Percentiles rank a stretch among this genome's conserved stretches.
These are phyloP conservation scores for Magnusiomyces clavatus DNA, from an alignment of 1,139 yeast genomes.

Conservation along the genomic window DNA sequence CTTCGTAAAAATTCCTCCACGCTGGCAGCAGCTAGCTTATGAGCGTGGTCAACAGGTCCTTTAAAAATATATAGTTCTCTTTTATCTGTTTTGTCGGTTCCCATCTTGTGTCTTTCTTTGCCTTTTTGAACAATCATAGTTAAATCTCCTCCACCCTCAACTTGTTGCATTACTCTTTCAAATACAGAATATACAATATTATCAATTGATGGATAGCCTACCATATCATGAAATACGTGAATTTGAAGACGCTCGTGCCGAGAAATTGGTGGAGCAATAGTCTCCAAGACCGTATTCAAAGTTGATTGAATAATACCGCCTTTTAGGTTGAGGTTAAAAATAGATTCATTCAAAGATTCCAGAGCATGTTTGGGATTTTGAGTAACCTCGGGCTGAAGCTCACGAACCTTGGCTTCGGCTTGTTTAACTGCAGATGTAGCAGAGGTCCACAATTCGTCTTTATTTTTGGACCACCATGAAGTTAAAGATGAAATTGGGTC, in stretches of 20 bases:
- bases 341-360: conserved; percentile 21
- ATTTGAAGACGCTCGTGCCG: conserved; percentile 71
- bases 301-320: conserved; percentile 35
- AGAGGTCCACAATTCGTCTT: conserved; percentile 39
- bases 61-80: conserved; percentile 60
- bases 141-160: conserved; percentile 69
- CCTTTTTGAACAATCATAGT: conserved; percentile 45
- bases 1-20: conserved; percentile 52
- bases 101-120: conserved; percentile 32
- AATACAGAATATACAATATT: conserved; percentile 60
- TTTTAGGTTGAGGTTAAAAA: conserved; percentile 16
- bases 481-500: conserved; percentile 68
- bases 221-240: conserved; percentile 77
- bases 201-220: conserved; percentile 61
- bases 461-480: conserved; percentile 53
- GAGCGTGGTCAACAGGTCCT: conserved; percentile 81
- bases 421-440: conserved; percentile 69
- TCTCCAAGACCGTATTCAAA: conserved; percentile 41
- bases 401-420: conserved; percentile 36
- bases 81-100: conserved; percentile 30
- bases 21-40: conserved; percentile 79
- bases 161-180: conserved; percentile 80
- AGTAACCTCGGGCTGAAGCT: conserved; percentile 28
- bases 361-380: conserved; percentile 22
- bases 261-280: conserved; percentile 47